Evolutionary conservation across 169 alveolate genomes (phyloP).

Genomic region (Plasmodium knowlesi): DNA sequence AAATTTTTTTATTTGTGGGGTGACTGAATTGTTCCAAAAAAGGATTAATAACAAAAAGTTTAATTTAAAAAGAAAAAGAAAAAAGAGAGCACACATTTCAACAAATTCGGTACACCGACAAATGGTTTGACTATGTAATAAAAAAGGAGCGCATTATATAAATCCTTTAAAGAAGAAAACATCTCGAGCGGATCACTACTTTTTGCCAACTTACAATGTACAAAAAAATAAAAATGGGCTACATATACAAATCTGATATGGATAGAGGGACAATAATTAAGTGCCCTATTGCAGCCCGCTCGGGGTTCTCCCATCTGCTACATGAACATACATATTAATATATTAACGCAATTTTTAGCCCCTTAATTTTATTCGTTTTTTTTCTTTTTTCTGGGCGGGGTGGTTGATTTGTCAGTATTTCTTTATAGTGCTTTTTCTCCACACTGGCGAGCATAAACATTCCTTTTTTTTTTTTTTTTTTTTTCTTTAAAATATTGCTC

Average conservation of each 20-base stretch:
- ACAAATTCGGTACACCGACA: background rate
- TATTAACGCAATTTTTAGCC: background rate
- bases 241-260: background rate
- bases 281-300: background rate
- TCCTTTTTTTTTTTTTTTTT: background rate
- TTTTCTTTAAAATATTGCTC: background rate
- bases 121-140: background rate
- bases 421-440: background rate
- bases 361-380: background rate
- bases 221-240: background rate
- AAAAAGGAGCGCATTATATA: background rate
- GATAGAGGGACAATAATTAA: background rate
- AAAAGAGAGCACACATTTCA: too few species aligned
- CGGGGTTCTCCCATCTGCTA: background rate
- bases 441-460: background rate
- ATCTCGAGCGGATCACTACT: background rate
- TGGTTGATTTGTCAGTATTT: background rate
- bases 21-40: background rate
- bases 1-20: background rate
- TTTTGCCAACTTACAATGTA: background rate
- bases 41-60: background rate
- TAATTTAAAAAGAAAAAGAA: background rate
- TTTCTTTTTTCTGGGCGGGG: background rate
- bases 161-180: background rate
- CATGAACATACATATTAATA: background rate